Evolutionary conservation across 768 basidiomycete genomes (phyloP).

Genomic region (Lyophyllum semitale): DNA sequence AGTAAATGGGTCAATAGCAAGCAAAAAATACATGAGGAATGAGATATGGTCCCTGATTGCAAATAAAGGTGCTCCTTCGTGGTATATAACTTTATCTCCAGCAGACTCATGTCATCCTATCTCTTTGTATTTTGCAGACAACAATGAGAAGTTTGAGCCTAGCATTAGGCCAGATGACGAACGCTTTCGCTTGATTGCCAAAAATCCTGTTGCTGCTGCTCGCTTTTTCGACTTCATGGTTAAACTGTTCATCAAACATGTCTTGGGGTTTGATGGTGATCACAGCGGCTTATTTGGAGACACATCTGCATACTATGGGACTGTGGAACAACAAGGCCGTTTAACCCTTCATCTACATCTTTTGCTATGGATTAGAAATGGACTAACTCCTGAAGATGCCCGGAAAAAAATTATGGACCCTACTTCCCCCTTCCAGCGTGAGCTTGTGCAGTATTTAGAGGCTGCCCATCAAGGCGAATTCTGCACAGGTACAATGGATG

Average conservation of each 20-base stretch:
- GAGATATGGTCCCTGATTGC: constrained; percentile 22
- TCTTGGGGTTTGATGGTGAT: constrained; percentile 19
- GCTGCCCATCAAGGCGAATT: constrained; percentile 6
- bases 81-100: constrained; percentile 40
- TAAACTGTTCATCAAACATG: not conserved
- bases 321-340: constrained; percentile 31
- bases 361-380: constrained; percentile 25
- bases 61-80: constrained; percentile 28
- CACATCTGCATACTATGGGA: constrained; percentile 29
- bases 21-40: constrained; percentile 24
- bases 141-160: constrained; percentile 21
- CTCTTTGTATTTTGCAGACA: constrained; percentile 33
- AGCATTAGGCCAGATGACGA: not conserved
- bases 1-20: constrained; percentile 21
- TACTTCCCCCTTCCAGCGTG: constrained; percentile 3
- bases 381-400: constrained; percentile 10
- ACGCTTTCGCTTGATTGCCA: not conserved
- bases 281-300: constrained; percentile 29
- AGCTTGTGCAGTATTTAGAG: constrained; percentile 9
- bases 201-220: constrained; percentile 20
- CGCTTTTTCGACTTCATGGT: not conserved
- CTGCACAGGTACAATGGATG: not conserved
- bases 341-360: constrained; percentile 30
- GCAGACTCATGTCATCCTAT: constrained; percentile 33
- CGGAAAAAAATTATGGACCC: constrained; percentile 5